Base-by-base conservation (phyloP, 148 eudicot genomes). In the Rhododendron ovatum region DNA sequence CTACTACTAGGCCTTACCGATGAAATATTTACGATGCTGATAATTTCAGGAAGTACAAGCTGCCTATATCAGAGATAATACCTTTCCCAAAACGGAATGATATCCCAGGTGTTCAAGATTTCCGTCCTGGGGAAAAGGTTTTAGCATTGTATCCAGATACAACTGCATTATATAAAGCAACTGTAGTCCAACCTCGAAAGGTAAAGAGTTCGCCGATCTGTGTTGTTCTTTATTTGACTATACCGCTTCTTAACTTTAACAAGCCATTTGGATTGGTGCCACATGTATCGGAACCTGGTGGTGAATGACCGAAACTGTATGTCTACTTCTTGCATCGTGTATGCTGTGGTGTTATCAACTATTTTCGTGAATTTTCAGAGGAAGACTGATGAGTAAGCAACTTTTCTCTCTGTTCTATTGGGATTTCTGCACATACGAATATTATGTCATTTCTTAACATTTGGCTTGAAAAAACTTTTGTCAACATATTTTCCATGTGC, bases 101-200 rank as follows among this genome's bases (percentile, higher is more conserved):
- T 86, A 92, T 93, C 82, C 86, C 96, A 24, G 89, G 91, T 47
- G 93, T 91, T 80, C 93, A 88, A 50, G 98, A 95, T 82, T 97
- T 94, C 84, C 95, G 89, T 90, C 90, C 93, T 75, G 94, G 96
- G 79, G 94, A 88, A 90, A 93, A 94, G 80, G 99, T 97, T 84
- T 89, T 97, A 89, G 99, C 98, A 83, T 95, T 95, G 53, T 97
- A 97, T 90, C 99, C 99, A 13, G 90, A 92, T 83, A 97, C 99
- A 84, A 97, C 98, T 20, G 95, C 99, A 83, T 91, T 97, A 85
- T 97, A 97, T 87, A 95, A 94, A 92, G 99, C 99, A 86, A 94
- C 99, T 61, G 98, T 97, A 59, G 94, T 92, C 86, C 91, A 88
- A 74, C 98, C 76, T 71, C 76, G 95, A 73, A 97, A 97, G 98